Percentiles rank a stretch among this genome's conserved stretches.
Evolutionary conservation across 2,329 filamentous ascomycete species (phyloP).

Genomic region (Trichoderma atrobrunneum): DNA sequence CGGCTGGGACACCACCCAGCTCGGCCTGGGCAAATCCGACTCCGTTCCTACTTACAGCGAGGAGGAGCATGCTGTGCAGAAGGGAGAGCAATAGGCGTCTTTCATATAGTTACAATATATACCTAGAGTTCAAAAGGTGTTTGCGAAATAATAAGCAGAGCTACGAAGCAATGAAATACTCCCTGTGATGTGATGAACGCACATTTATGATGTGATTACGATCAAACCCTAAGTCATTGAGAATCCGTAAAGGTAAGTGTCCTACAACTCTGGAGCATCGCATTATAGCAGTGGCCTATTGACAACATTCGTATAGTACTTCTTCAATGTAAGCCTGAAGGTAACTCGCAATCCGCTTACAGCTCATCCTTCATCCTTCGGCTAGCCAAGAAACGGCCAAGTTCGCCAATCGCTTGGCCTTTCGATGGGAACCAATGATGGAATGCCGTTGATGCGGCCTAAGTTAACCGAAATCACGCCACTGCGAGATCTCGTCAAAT

Average conservation of each 20-base stretch:
- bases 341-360: too few species aligned
- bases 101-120: neutral
- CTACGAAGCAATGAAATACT: neutral
- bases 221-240: neutral
- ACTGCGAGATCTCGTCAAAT: neutral
- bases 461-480: neutral
- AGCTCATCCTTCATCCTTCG: neutral
- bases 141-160: neutral
- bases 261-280: neutral
- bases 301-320: neutral
- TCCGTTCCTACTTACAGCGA: slow-evolving; percentile 4
- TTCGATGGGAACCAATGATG: neutral
- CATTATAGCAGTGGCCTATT: neutral
- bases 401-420: neutral
- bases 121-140: neutral
- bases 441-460: neutral
- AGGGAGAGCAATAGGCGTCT: neutral
- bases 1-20: slow-evolving; percentile 69
- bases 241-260: neutral
- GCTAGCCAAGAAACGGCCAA: neutral
- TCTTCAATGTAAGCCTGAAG: neutral
- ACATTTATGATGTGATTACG: neutral
- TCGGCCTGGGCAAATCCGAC: slow-evolving; percentile 40
- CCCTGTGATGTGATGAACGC: neutral
- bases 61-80: slow-evolving; percentile 14